Evolutionary conservation across 73 alveolate genomes (phyloP).

Genomic region (Blepharisma japonicum): DNA sequence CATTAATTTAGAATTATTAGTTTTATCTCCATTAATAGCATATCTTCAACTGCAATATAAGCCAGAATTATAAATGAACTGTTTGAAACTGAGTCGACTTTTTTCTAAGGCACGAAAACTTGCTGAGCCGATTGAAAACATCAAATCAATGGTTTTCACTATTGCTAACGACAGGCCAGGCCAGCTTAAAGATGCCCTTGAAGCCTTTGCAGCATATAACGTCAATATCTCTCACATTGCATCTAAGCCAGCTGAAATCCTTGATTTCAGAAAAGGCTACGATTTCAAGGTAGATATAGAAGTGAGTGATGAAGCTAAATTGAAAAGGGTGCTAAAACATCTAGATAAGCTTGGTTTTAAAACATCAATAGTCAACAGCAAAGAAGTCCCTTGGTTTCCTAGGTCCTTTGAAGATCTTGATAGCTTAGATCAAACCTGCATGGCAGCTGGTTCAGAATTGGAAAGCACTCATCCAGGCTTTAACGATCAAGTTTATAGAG

Average conservation of each 20-base stretch:
- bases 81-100: too few relatives aligned
- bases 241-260: slow-evolving; percentile 12
- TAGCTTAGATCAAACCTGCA: slow-evolving; percentile 39
- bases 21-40: too few relatives aligned
- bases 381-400: slow-evolving; percentile 76
- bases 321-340: neutral
- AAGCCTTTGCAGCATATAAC: neutral
- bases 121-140: neutral
- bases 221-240: slow-evolving; percentile 20
- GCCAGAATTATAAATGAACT: too few relatives aligned
- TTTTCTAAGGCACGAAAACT: too few relatives aligned
- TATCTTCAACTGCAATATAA: too few relatives aligned
- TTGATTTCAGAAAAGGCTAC: slow-evolving; percentile 4
- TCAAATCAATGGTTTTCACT: neutral
- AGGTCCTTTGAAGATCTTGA: slow-evolving; percentile 49
- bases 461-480: slow-evolving; percentile 69
- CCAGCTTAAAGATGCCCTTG: neutral
- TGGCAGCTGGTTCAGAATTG: slow-evolving; percentile 60
- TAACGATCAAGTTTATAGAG: slow-evolving; percentile 51
- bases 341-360: neutral
- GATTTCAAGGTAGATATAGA: neutral
- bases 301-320: neutral
- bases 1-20: too few relatives aligned
- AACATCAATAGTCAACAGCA: neutral
- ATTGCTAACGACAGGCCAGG: slow-evolving; percentile 19